These are phyloP conservation scores for Acacia acuminata DNA, from an alignment of 306 rosid genomes.

Conservation along the genomic window DNA sequence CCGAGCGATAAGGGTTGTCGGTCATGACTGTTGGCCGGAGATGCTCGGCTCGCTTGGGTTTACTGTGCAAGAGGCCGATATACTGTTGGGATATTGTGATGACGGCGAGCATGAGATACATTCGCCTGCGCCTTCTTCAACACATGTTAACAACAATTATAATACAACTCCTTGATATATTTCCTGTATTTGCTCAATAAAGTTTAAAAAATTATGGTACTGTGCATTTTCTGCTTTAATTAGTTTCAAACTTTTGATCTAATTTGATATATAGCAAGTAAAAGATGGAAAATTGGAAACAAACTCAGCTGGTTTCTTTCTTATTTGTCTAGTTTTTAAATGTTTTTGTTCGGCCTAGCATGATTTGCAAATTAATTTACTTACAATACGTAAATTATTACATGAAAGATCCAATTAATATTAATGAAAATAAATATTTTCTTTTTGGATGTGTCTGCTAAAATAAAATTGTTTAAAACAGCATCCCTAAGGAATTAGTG, in stretches of 20 bases:
- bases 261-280: too few species aligned
- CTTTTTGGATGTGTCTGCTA: neutral
- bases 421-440: too few species aligned
- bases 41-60: conserved; percentile 57
- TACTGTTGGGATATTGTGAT: conserved; percentile 51
- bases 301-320: neutral
- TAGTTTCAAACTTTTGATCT: neutral
- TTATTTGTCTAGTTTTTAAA: neutral
- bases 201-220: neutral
- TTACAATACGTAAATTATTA: neutral
- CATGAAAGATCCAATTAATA: too few species aligned
- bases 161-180: neutral
- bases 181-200: neutral
- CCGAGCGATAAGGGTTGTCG: conserved; percentile 46
- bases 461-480: neutral
- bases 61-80: conserved; percentile 46
- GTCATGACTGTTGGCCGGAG: conserved; percentile 65
- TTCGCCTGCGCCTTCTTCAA: neutral
- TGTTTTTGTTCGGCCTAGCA: neutral
- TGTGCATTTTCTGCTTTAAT: neutral
- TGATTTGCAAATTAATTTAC: neutral
- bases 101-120: neutral
- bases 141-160: neutral
- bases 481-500: neutral
- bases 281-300: too few species aligned